Conservation (phyloP, 2,329 filamentous ascomycete genomes). For the Neopestalotiopsis rosae region DNA sequence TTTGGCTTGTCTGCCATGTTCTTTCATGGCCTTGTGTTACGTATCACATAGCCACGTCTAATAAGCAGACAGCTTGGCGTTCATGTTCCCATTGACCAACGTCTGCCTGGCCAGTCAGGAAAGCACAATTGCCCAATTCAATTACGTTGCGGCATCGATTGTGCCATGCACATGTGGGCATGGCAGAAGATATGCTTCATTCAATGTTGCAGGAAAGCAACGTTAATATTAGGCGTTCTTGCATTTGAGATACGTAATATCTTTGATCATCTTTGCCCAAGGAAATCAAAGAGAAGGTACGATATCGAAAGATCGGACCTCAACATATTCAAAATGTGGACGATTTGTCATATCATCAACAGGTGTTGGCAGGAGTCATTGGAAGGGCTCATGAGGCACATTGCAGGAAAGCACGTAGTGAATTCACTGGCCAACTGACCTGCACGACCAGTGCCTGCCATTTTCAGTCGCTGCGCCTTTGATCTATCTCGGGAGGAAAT, state of each 20-base stretch:
- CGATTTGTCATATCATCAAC: background rate
- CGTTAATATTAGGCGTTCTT: background rate
- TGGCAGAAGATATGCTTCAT: too few relatives aligned
- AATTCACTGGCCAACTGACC: background rate
- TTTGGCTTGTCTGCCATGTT: too few relatives aligned
- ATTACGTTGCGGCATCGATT: too few relatives aligned
- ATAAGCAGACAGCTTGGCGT: background rate
- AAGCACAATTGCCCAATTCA: too few relatives aligned
- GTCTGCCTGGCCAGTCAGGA: background rate
- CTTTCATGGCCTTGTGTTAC: too few relatives aligned
- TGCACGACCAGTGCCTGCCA: too few relatives aligned
- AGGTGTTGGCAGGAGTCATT: background rate
- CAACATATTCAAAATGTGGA: background rate
- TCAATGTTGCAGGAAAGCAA: too few relatives aligned
- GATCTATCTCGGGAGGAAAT: too few relatives aligned
- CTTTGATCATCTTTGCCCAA: background rate
- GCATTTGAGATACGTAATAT: background rate
- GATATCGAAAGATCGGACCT: background rate
- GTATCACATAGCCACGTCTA: background rate
- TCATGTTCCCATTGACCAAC: background rate
- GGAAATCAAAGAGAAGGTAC: background rate
- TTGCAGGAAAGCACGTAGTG: background rate
- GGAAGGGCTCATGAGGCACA: background rate
- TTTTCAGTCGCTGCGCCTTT: too few relatives aligned
- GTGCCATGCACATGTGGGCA: too few relatives aligned